Evolutionary conservation across 192 early-diverging fungal species (phyloP).

Genomic region (Spizellomyces punctatus): DNA sequence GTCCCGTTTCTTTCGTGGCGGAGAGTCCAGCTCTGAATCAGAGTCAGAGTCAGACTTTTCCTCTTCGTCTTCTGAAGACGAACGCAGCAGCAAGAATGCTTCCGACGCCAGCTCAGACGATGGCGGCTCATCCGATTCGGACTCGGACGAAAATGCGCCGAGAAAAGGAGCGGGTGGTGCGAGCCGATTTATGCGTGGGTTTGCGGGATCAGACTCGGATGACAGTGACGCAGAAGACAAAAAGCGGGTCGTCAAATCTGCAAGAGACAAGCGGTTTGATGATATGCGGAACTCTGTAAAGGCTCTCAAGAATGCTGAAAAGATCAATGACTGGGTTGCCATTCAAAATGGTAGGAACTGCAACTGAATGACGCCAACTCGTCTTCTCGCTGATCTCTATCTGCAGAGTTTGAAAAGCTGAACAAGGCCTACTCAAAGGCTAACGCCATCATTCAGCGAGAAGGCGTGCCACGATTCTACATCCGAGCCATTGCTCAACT

Average conservation of each 20-base stretch:
- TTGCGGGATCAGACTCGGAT: conserved; percentile 54
- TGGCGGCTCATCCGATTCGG: conserved; percentile 44
- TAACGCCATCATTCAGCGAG: conserved; percentile 54
- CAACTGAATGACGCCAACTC: neutral
- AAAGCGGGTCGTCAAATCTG: conserved; percentile 76
- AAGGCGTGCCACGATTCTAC: conserved; percentile 68
- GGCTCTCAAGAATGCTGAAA: conserved; percentile 71
- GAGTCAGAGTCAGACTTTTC: conserved; percentile 47
- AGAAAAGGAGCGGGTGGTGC: conserved; percentile 27
- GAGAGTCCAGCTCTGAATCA: conserved; percentile 65
- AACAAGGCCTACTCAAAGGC: conserved; percentile 69
- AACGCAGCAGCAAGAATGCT: conserved; percentile 13
- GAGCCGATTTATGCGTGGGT: conserved; percentile 30
- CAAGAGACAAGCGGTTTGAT: conserved; percentile 85
- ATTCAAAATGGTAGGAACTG: conserved; percentile 68
- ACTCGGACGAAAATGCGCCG: conserved; percentile 38
- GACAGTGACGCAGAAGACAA: conserved; percentile 69
- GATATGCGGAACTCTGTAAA: conserved; percentile 73
- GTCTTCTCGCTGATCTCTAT: conserved; percentile 17
- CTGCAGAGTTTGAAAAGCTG: conserved; percentile 85
- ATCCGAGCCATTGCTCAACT: conserved; percentile 71
- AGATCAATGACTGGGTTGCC: conserved; percentile 89
- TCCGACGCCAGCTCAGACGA: conserved; percentile 26
- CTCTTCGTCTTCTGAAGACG: conserved; percentile 20
- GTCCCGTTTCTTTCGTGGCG: conserved; percentile 88